These are phyloP conservation scores for Zymoseptoria crescenta DNA, from an alignment of 2,329 filamentous ascomycete genomes.

Conservation along the genomic window DNA sequence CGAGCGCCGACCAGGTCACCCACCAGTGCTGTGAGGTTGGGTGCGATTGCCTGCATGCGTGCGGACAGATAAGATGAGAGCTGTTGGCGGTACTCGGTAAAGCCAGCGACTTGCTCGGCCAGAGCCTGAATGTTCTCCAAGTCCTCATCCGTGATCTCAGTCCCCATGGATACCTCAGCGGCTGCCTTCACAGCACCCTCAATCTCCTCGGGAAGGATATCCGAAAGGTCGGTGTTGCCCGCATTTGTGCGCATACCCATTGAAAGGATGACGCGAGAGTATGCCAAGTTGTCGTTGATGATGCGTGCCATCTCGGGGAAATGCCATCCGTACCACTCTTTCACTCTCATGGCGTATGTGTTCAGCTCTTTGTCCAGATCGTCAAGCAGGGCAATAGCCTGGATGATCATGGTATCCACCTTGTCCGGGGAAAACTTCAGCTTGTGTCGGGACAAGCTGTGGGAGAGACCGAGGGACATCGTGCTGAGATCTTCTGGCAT, in stretches of 20 bases:
- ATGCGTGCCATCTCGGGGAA: constrained; percentile 98
- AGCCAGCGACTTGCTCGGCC: constrained; percentile 85
- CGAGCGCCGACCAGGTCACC: constrained; percentile 91
- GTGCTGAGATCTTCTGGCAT: constrained; percentile 78
- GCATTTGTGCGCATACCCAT: constrained; percentile 85
- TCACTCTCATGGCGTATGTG: constrained; percentile 96
- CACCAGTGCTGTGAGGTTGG: constrained; percentile 87
- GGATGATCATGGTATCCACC: constrained; percentile 99
- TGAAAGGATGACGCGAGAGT: constrained; percentile 76
- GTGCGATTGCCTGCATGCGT: constrained; percentile 94
- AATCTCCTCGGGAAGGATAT: constrained; percentile 91
- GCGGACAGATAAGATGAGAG: constrained; percentile 82
- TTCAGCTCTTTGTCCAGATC: constrained; percentile 98
- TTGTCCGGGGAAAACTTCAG: constrained; percentile 98
- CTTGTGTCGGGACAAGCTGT: constrained; percentile 94
- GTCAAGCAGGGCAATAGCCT: constrained; percentile 87
- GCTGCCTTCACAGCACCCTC: constrained; percentile 86
- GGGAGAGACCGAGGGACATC: constrained; percentile 92
- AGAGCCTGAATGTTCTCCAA: constrained; percentile 85
- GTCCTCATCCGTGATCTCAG: constrained; percentile 89
- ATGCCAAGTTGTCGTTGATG: constrained; percentile 92
- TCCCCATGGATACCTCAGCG: constrained; percentile 96
- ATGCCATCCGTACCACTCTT: constrained; percentile 99
- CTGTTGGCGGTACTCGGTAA: constrained; percentile 82
- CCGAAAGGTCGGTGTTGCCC: constrained; percentile 66